Evolutionary conservation across 2,329 filamentous ascomycete genomes (phyloP).

Genomic region (Lachnellula cervina): DNA sequence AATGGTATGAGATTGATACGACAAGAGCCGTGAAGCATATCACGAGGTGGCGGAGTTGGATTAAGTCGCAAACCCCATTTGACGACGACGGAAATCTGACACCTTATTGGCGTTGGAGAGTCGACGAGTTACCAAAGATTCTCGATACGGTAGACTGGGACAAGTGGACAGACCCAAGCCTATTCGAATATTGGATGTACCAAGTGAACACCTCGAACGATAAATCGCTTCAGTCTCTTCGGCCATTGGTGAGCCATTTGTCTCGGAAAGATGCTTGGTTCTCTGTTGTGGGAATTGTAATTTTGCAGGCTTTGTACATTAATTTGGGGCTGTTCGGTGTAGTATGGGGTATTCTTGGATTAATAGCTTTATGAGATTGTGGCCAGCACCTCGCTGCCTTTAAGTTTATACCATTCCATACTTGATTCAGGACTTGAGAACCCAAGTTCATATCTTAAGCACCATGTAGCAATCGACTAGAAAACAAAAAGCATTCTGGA

Average conservation of each 20-base stretch:
- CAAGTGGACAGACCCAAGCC: not conserved
- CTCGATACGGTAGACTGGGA: not conserved
- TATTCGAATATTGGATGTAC: not conserved
- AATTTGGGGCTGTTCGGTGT: not conserved
- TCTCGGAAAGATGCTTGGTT: not conserved
- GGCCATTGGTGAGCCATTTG: not conserved
- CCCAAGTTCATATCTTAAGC: too few relatives aligned
- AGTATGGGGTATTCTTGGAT: not conserved
- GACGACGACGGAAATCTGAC: not conserved
- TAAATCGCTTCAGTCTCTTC: not conserved
- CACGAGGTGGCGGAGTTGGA: not conserved
- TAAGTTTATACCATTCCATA: not conserved
- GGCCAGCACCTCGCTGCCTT: not conserved
- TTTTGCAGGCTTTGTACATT: not conserved
- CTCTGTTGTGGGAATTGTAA: not conserved
- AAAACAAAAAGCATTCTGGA: too few relatives aligned
- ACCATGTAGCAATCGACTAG: too few relatives aligned
- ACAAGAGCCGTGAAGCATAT: not conserved
- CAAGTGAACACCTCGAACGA: not conserved
- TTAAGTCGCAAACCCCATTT: not conserved
- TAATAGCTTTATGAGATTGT: not conserved
- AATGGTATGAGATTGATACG: not conserved
- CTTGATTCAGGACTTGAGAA: too few relatives aligned
- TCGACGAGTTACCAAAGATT: not conserved
- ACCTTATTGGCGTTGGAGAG: slow-evolving; percentile 1